Conservation (phyloP, 306 rosid genomes). For the Arachis hypogaea region DNA sequence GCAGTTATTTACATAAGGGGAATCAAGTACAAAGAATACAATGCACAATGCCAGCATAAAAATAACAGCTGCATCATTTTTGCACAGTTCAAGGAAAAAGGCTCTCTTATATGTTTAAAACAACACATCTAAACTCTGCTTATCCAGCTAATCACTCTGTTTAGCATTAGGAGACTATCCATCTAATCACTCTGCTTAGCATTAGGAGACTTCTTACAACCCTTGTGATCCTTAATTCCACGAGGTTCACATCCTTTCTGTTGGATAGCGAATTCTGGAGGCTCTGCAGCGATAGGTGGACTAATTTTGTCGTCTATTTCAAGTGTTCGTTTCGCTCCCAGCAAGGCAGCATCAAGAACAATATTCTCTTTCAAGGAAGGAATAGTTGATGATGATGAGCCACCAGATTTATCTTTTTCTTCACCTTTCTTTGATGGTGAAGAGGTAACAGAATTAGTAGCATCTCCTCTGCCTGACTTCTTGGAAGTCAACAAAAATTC, state of each 20-base stretch:
- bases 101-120: neutral
- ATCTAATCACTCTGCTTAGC: conserved; percentile 44
- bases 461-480: conserved; percentile 46
- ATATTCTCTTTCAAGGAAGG: conserved; percentile 65
- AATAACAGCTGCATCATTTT: conserved; percentile 61
- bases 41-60: conserved; percentile 59
- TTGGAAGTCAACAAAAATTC: conserved; percentile 35
- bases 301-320: conserved; percentile 58
- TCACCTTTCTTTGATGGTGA: conserved; percentile 58
- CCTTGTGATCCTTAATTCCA: conserved; percentile 53
- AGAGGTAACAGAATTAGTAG: conserved; percentile 16
- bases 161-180: conserved; percentile 40
- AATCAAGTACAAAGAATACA: conserved; percentile 20
- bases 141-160: conserved; percentile 45
- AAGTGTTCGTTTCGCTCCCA: conserved; percentile 73
- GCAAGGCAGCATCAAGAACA: conserved; percentile 72
- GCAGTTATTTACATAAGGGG: conserved; percentile 7
- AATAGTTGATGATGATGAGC: conserved; percentile 41
- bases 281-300: conserved; percentile 42
- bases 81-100: conserved; percentile 18
- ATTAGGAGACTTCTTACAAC: conserved; percentile 44
- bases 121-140: conserved; percentile 13
- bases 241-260: conserved; percentile 47
- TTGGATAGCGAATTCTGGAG: conserved; percentile 55
- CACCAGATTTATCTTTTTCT: conserved; percentile 55